phyloP scores from a whole-genome alignment of 2,329 filamentous ascomycete species.

The Blastomyces parvus region DNA sequence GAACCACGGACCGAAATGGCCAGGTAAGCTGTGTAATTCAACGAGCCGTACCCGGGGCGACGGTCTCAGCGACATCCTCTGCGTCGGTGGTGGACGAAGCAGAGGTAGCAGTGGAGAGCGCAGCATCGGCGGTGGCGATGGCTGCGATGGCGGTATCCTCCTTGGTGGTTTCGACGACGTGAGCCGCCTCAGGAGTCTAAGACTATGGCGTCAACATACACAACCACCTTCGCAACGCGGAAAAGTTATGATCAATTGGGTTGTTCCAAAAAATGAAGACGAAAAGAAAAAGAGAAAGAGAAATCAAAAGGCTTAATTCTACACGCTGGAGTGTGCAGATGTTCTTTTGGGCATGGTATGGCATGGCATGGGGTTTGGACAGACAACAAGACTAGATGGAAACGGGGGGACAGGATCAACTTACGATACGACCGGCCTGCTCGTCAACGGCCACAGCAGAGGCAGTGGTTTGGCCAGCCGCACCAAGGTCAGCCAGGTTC shows the following conservation, averaged over 20 bases:
- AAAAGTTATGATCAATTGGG: not conserved
- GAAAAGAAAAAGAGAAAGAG: not conserved
- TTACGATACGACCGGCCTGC: not conserved
- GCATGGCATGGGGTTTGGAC: not conserved
- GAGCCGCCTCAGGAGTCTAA: not conserved
- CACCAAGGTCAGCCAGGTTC: not conserved
- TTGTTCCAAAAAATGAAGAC: not conserved
- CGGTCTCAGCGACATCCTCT: not conserved
- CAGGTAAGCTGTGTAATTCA: not conserved
- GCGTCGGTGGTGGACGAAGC: not conserved
- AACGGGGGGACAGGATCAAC: not conserved
- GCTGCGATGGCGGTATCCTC: not conserved
- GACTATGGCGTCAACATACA: constrained; percentile 3
- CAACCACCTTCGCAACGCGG: not conserved
- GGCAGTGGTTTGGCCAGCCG: not conserved
- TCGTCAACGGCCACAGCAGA: not conserved
- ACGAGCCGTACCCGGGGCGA: not conserved
- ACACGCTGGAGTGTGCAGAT: not conserved
- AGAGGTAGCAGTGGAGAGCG: not conserved
- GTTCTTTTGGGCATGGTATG: no score
- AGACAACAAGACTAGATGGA: no score
- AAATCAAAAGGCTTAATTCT: not conserved
- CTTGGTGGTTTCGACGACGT: not conserved
- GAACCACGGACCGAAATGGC: no score
- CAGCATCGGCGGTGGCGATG: not conserved